Evolutionary conservation across 768 basidiomycete genomes (phyloP), one percentile per base, ranked within the genome.

Genomic region (Trametes cubensis): DNA sequence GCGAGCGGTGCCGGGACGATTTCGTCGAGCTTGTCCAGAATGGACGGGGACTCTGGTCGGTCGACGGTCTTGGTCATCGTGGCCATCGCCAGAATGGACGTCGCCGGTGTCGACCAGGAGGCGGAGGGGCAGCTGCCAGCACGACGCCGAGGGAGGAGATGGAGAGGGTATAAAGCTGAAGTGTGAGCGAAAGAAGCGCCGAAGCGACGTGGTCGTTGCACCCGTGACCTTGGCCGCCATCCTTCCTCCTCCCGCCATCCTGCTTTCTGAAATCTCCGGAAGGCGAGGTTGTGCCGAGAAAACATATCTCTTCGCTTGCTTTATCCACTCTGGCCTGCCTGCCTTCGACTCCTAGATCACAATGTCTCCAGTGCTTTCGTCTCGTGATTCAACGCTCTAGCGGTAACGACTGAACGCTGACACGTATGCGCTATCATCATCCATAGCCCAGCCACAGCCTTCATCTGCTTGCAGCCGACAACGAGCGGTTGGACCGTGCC

Each of bases 1-100:
- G 85, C 81, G 41, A 94, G 77, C n/a, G 85, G 82, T 6, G 79
- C 78, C n/a, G 87, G 85, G 4, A 85, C 83, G 30, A 81, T 79
- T 17, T 79, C 73, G 73, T 91, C 88, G 65, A 92, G 82, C 69
- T 84, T 85, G 69, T 81, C 80, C 64, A 90, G 81, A 58, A 89
- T 46, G 20, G 67, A 65, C 30, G 69, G 64, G 38, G 69, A 69
- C 28, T 52, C 65, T 21, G 70, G 58, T 38, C 63, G 63, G 18
- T 50, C 54, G 25, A 52, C 45, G 34, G 64, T 65, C 52, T 50
- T 61, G 4, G 60, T 61, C 57, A 59, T 55, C 39, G 64, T 61
- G 34, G 60, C 60, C 64, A 59, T 64, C 55, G 50, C 18, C 48
- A 23, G 21, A 50, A 20, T 20, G 44, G 48, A 23, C 28, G 55